These are phyloP conservation scores for Lizonia empirigonia DNA, from an alignment of 2,329 filamentous ascomycete species.

Conservation along the genomic window DNA sequence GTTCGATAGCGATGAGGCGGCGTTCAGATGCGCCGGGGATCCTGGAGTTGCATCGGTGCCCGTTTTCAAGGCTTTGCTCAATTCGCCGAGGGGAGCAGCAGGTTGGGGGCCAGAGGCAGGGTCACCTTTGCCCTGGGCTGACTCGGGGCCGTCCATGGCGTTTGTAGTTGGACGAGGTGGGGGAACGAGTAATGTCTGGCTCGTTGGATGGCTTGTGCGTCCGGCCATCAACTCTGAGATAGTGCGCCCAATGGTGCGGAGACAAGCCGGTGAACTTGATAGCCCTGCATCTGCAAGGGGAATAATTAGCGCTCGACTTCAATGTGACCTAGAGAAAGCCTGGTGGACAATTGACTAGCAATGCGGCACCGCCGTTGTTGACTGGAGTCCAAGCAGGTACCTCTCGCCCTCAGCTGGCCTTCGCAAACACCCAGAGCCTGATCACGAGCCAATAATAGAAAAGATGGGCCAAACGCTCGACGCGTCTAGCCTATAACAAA, in stretches of 20 bases:
- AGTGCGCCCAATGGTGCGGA: conserved; percentile 11
- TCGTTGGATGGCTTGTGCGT: conserved; percentile 18
- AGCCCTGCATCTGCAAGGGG: conserved; percentile 6
- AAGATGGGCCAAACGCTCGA: neutral
- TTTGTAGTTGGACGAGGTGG: conserved; percentile 32
- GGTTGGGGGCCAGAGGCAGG: conserved; percentile 13
- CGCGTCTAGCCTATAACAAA: conserved; percentile 22
- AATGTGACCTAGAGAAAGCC: neutral
- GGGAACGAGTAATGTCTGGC: conserved; percentile 33
- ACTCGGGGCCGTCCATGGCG: conserved; percentile 34
- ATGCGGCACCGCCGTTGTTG: neutral
- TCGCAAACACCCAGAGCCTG: neutral
- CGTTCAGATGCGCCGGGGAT: conserved; percentile 7
- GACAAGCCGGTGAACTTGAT: conserved; percentile 2
- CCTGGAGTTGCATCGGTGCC: conserved; percentile 4
- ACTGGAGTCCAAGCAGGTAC: neutral
- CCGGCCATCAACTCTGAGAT: conserved; percentile 14
- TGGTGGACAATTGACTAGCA: neutral
- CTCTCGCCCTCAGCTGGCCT: conserved; percentile 3
- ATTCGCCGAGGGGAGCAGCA: conserved; percentile 19
- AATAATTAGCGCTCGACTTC: conserved; percentile 6
- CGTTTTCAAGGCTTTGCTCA: conserved; percentile 12
- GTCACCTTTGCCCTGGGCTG: too few species aligned
- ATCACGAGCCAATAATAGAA: conserved; percentile 3
- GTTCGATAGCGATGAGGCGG: conserved; percentile 4